These are phyloP conservation scores for Phytophthora foliorum DNA, from an alignment of 352 stramenopile genomes.

Conservation along the genomic window DNA sequence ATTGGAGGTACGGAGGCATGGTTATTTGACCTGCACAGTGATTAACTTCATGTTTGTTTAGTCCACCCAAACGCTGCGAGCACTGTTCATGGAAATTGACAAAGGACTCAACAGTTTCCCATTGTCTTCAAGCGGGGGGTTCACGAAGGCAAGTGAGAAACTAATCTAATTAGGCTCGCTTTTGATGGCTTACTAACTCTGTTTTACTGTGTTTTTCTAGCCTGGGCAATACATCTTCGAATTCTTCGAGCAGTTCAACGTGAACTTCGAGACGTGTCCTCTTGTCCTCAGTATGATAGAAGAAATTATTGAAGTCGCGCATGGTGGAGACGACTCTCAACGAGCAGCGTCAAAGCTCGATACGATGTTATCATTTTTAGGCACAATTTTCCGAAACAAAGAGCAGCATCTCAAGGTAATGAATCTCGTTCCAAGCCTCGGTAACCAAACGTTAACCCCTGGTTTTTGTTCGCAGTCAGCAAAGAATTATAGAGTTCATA, in stretches of 20 bases:
- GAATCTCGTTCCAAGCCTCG: background rate
- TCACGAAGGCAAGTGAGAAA: conserved; percentile 73
- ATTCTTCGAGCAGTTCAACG: conserved; percentile 92
- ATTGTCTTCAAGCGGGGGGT: conserved; percentile 71
- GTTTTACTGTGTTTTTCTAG: conserved; percentile 34
- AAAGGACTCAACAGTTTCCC: conserved; percentile 85
- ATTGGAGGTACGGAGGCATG: conserved; percentile 54
- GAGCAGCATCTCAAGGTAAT: conserved; percentile 76
- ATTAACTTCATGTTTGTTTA: conserved; percentile 37
- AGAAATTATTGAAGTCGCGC: conserved; percentile 88
- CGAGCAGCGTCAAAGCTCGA: conserved; percentile 82
- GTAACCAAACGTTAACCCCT: conserved; percentile 5
- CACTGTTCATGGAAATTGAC: conserved; percentile 87
- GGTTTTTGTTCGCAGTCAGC: conserved; percentile 50
- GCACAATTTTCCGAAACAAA: conserved; percentile 88
- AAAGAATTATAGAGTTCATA: conserved; percentile 89
- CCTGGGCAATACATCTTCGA: conserved; percentile 92
- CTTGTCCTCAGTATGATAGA: conserved; percentile 91
- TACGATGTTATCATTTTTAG: conserved; percentile 83
- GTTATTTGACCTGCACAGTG: background rate
- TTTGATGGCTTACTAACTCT: background rate
- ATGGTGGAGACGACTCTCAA: conserved; percentile 73
- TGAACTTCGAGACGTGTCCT: conserved; percentile 90
- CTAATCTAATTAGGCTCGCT: background rate
- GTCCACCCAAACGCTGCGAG: conserved; percentile 84